phyloP scores from a whole-genome alignment of 148 eudicot species.

The Agrostemma githago region DNA sequence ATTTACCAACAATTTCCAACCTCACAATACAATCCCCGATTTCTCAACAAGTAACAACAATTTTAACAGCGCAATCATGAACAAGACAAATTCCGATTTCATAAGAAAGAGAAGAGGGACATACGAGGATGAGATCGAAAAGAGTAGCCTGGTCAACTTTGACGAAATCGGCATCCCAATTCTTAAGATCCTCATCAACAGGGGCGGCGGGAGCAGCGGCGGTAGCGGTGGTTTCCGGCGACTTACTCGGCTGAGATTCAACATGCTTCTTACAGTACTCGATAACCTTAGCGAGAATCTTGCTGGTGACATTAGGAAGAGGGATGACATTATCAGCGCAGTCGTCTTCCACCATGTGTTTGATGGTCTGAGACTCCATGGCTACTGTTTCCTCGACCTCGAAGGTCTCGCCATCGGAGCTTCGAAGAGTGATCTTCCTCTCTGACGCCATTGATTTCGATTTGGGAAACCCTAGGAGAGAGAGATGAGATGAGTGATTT shows the following conservation, averaged over 20 bases:
- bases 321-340: conserved; percentile 11
- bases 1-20: no score
- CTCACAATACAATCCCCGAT: not conserved
- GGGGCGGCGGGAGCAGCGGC: not conserved
- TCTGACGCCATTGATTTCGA: not conserved
- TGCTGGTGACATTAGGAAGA: conserved; percentile 7
- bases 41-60: not conserved
- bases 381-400: conserved; percentile 15
- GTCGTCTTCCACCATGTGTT: conserved; percentile 13
- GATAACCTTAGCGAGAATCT: conserved; percentile 12
- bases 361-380: conserved; percentile 9
- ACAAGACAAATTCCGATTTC: not conserved
- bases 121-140: conserved; percentile 23
- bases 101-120: not conserved
- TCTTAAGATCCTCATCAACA: not conserved
- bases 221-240: not conserved
- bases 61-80: not conserved
- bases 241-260: not conserved
- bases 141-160: conserved; percentile 20
- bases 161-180: conserved; percentile 15
- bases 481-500: not conserved
- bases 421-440: conserved; percentile 3
- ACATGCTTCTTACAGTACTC: conserved; percentile 12
- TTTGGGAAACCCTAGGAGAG: conserved; percentile 15
- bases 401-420: conserved; percentile 10